Evolutionary conservation across 1,139 yeast species (phyloP), one percentile per base, ranked within the genome.

Genomic region (Geotrichum fermentans): DNA sequence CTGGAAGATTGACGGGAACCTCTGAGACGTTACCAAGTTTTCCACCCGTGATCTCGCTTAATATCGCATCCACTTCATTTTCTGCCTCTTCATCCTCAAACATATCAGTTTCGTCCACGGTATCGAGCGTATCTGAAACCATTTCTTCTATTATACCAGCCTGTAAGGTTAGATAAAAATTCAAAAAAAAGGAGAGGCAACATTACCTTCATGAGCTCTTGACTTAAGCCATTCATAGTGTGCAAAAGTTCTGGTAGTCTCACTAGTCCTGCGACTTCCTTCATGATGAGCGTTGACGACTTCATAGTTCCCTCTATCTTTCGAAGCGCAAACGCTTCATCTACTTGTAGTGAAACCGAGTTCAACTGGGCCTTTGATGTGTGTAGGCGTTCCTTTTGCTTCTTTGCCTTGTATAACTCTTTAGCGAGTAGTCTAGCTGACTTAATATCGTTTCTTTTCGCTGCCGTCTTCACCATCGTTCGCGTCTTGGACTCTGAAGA

Each of bases 81-180:
- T 83, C 88, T 1, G 83, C 82, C 56, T 77, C 84, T 22, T 78
- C 82, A 53, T 80, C 83, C 45, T 77, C 80, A 47, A 83, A 82
- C 54, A 79, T 75, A 52, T 83, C 87, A 38, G 74, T 83, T 49
- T 82, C 88, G 46, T 75, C 79, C 37, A 82, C 73, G 49, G 77
- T 69, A 55, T 90, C 97, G 52, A 92, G 73, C 60, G 88, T 81
- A 62, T 94, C 98, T 51, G 86, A 89, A 66, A 90, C 82, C 97
- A 94, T 92, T 63, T 94, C 98, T 58, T 86, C 89, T 53, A 94
- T 89, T 44, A 94, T 78, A 0, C 98, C 98, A 2, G 96, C 69
- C 59, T 66, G 51, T 20, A 18, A 26, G 26, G 32, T 35, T 16
- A 43, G 26, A 4, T 17, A 16, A 21, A 33, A 13, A 14, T 42